A percentile compares a stretch with the other conserved stretches of the same genome.
phyloP scores from a whole-genome alignment of 2,329 filamentous ascomycete genomes.

The Apiospora rasikravindrae region DNA sequence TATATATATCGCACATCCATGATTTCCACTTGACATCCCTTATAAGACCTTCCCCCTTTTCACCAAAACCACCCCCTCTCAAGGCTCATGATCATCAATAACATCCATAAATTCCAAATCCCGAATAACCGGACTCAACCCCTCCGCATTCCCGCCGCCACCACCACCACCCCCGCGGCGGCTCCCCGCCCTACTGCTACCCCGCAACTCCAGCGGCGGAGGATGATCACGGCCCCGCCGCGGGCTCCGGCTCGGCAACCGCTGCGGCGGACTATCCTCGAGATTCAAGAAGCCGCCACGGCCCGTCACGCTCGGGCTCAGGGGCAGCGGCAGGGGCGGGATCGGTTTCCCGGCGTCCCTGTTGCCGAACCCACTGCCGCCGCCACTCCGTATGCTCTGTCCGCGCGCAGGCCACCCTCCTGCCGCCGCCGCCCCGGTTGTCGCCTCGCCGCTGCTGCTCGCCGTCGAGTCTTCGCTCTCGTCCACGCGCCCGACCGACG shows the following conservation, averaged over 20 bases:
- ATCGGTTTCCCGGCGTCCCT: constrained; percentile 8
- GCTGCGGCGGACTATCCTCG: constrained; percentile 26
- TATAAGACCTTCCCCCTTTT: too few species aligned
- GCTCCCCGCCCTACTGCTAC: neutral
- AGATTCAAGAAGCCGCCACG: constrained; percentile 30
- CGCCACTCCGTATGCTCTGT: neutral
- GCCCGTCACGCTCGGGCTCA: constrained; percentile 27
- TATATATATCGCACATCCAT: neutral
- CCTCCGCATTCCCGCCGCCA: constrained; percentile 27
- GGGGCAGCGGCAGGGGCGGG: constrained; percentile 30
- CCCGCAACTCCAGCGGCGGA: neutral
- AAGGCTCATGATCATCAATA: constrained; percentile 26
- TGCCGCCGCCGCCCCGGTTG: too few species aligned
- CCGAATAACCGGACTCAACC: constrained; percentile 31
- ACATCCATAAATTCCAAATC: constrained; percentile 38
- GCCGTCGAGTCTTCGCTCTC: constrained; percentile 12
- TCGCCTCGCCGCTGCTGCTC: constrained; percentile 28
- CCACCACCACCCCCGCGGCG: constrained; percentile 6
- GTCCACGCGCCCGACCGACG: constrained; percentile 22
- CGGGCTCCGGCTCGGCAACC: neutral
- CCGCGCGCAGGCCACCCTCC: constrained; percentile 14
- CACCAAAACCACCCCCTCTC: constrained; percentile 1
- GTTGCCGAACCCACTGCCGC: neutral
- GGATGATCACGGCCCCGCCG: constrained; percentile 9
- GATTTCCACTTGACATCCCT: too few species aligned